These are phyloP conservation scores for Willaertia magna DNA, from an alignment of 208 protist species.

Conservation along the genomic window DNA sequence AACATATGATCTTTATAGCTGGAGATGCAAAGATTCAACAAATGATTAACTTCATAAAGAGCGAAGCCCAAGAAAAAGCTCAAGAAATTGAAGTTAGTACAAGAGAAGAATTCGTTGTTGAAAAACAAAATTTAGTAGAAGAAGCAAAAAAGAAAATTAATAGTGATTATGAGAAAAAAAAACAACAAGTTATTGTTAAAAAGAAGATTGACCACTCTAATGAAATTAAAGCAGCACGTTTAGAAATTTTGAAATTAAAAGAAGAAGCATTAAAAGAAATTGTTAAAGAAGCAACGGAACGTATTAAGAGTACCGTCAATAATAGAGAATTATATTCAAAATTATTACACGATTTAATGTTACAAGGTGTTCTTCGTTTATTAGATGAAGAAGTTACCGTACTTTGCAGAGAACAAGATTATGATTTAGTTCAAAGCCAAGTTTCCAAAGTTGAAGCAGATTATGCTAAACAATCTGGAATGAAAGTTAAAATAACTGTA, in stretches of 20 bases:
- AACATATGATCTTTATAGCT: not conserved
- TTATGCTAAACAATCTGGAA: not conserved
- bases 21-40: not conserved
- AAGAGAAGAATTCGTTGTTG: not conserved
- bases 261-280: not conserved
- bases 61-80: constrained; percentile 11
- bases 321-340: not conserved
- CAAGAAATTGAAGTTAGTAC: not conserved
- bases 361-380: not conserved
- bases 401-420: not conserved
- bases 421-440: not conserved
- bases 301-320: not conserved
- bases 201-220: constrained; percentile 6
- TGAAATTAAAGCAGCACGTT: not conserved
- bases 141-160: constrained; percentile 7
- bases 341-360: not conserved
- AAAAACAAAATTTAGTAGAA: not conserved
- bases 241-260: not conserved
- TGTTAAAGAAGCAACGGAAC: not conserved
- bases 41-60: constrained; percentile 11
- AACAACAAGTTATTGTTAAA: not conserved
- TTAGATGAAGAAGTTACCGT: not conserved
- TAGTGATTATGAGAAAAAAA: constrained; percentile 5
- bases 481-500: not conserved
- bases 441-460: not conserved